Conservation (phyloP, 2,329 filamentous ascomycete species). For the Beauveria sp. region DNA sequence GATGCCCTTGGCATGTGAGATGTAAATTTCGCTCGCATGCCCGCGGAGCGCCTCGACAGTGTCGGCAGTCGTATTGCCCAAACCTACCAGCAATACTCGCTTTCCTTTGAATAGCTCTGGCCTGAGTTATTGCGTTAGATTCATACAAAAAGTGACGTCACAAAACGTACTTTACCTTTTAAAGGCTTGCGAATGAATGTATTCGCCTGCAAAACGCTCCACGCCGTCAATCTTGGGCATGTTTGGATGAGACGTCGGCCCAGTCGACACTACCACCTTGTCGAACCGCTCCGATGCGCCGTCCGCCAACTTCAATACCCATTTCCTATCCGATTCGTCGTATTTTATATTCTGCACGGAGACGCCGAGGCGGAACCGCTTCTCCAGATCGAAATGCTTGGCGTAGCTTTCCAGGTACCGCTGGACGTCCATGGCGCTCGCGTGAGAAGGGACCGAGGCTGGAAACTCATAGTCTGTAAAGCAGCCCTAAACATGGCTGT, state of each 20-base stretch:
- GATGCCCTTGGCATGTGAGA: slow-evolving; percentile 32
- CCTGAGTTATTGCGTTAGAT: slow-evolving; percentile 6
- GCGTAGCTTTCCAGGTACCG: slow-evolving; percentile 27
- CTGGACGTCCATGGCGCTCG: slow-evolving; percentile 19
- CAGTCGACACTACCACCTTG: slow-evolving; percentile 29
- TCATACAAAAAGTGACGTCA: too few relatives aligned
- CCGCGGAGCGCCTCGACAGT: slow-evolving; percentile 24
- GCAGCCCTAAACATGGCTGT: slow-evolving; percentile 18
- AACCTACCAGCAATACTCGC: slow-evolving; percentile 35
- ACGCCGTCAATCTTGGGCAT: slow-evolving; percentile 28
- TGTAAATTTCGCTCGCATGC: slow-evolving; percentile 30
- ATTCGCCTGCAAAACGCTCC: slow-evolving; percentile 29
- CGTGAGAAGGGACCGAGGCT: slow-evolving; percentile 19
- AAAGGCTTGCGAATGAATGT: slow-evolving; percentile 32
- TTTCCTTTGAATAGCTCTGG: slow-evolving; percentile 29
- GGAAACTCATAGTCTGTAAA: slow-evolving; percentile 30
- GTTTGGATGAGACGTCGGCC: slow-evolving; percentile 25
- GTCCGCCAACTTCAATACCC: slow-evolving; percentile 21
- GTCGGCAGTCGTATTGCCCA: slow-evolving; percentile 30
- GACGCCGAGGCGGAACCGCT: slow-evolving; percentile 20
- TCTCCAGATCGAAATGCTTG: slow-evolving; percentile 23
- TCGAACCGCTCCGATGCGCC: slow-evolving; percentile 23
- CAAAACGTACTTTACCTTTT: slow-evolving; percentile 19
- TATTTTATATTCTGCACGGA: slow-evolving; percentile 16
- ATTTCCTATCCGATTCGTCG: slow-evolving; percentile 16